Percentiles rank a stretch among this genome's conserved stretches.
phyloP scores from a whole-genome alignment of 2,329 filamentous ascomycete species.

The Corinectria fuckeliana region DNA sequence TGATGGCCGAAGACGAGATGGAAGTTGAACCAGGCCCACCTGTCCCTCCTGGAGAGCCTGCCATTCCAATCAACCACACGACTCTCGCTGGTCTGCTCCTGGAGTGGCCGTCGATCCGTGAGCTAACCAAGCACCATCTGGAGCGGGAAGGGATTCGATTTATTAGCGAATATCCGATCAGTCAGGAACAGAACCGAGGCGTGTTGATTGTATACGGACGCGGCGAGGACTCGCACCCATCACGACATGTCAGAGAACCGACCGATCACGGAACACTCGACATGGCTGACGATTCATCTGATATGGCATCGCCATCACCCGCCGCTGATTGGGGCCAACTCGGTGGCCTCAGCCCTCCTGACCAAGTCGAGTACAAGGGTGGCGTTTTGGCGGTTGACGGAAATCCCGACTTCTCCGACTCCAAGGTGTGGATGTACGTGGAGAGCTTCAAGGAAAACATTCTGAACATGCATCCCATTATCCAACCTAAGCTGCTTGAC shows the following conservation, averaged over 20 bases:
- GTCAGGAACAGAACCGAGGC: conserved; percentile 75
- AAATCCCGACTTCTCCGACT: conserved; percentile 60
- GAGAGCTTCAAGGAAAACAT: conserved; percentile 66
- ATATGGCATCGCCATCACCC: conserved; percentile 61
- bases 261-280: conserved; percentile 49
- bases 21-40: conserved; percentile 59
- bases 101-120: conserved; percentile 71
- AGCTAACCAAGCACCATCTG: conserved; percentile 63
- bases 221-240: conserved; percentile 74
- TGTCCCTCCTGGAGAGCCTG: conserved; percentile 65
- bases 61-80: conserved; percentile 85
- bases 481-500: conserved; percentile 59
- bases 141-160: conserved; percentile 58
- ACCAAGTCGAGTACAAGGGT: conserved; percentile 48
- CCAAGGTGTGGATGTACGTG: conserved; percentile 60
- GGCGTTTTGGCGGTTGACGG: conserved; percentile 51
- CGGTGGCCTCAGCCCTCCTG: conserved; percentile 56
- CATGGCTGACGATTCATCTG: conserved; percentile 56
- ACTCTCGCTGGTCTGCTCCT: conserved; percentile 87
- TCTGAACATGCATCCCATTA: conserved; percentile 70
- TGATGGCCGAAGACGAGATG: conserved; percentile 54
- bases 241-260: conserved; percentile 53
- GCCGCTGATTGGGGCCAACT: conserved; percentile 66
- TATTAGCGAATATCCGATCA: conserved; percentile 76
- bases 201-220: conserved; percentile 77